Evolutionary conservation across 2,329 filamentous ascomycete genomes (phyloP), one percentile per base, ranked within the genome.

Genomic region (Ophiostoma novo-ulmi): DNA sequence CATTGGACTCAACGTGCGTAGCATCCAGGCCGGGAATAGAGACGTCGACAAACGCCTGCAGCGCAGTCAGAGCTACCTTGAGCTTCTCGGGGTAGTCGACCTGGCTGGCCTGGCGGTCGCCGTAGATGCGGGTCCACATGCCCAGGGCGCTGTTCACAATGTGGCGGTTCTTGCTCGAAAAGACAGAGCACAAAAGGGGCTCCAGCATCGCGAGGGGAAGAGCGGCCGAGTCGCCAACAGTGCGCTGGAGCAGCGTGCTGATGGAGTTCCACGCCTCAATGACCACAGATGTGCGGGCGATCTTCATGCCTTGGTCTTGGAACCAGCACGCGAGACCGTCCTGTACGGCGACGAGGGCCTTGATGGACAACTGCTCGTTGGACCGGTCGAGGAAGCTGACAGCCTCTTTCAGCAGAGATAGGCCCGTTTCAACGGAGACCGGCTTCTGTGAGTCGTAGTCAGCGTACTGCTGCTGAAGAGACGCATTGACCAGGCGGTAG

Each of bases 111-210:
- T 85, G 80, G n/a, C n/a, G n/a, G 26, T 88, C 63, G 11, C 71
- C 88, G 76, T 92, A 93, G 0, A 89, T 85, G 0, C 79, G 77
- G 74, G 93, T 94, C 93, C 93, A 97, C 73, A 82, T 75, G 35
- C 80, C 80, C 52, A 82, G 79, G 22, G 83, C 80, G 76, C 76
- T 82, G 78, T 79, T 88, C 73, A 81, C 91, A 75, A 81, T 85
- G 72, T 78, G 80, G 71, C 76, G 80, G 76, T 84, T 90, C 78
- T 81, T 89, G 80, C 81, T 89, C 73, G 78, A 84, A 78, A 85
- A 89, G 0, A 83, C 85, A 13, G 85, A 83, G 61, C 82, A 84
- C 20, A 89, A 76, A 5, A 89, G 76, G 2, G 79, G 77, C 74
- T 89, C 86, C 2, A 93, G 78, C 0, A 22, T 2, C 10, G 75